Evolutionary conservation across 1,284 basidiomycete genomes (phyloP).

Genomic region (Boletus semigastroideus): DNA sequence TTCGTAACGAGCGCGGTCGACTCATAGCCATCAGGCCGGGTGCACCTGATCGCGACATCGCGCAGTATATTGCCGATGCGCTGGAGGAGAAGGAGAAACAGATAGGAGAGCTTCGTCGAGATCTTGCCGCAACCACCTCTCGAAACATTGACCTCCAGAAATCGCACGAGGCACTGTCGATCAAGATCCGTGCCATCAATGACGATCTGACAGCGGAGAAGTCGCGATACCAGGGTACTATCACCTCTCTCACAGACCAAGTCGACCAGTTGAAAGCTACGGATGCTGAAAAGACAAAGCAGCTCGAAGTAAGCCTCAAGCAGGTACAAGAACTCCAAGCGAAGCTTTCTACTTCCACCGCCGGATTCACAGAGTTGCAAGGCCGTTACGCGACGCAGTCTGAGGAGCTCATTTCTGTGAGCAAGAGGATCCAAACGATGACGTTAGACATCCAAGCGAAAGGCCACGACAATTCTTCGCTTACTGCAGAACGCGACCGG

Average conservation of each 20-base stretch:
- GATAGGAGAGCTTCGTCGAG: not conserved
- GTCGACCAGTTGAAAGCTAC: not conserved
- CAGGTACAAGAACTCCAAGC: not conserved
- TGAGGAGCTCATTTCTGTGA: not conserved
- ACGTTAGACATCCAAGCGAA: not conserved
- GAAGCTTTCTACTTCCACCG: not conserved
- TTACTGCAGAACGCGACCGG: not conserved
- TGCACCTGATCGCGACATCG: not conserved
- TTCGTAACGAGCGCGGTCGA: conserved; percentile 1
- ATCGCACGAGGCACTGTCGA: not conserved
- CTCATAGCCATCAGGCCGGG: not conserved
- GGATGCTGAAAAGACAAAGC: too few species aligned
- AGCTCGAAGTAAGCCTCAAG: too few species aligned
- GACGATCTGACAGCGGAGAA: conserved; percentile 4
- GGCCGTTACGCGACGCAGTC: not conserved
- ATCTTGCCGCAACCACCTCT: too few species aligned
- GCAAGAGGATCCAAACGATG: not conserved
- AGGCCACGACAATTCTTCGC: not conserved
- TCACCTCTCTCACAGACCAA: not conserved
- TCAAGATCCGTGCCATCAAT: not conserved
- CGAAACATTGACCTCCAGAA: not conserved
- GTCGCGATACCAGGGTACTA: not conserved
- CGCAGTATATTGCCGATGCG: not conserved
- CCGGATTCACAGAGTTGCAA: conserved; percentile 5
- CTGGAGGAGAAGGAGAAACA: conserved; percentile 7